Evolutionary conservation across 176 grass and related monocot genomes (phyloP), one percentile per base, ranked within the genome.

Genomic region (Puya raimondii): DNA sequence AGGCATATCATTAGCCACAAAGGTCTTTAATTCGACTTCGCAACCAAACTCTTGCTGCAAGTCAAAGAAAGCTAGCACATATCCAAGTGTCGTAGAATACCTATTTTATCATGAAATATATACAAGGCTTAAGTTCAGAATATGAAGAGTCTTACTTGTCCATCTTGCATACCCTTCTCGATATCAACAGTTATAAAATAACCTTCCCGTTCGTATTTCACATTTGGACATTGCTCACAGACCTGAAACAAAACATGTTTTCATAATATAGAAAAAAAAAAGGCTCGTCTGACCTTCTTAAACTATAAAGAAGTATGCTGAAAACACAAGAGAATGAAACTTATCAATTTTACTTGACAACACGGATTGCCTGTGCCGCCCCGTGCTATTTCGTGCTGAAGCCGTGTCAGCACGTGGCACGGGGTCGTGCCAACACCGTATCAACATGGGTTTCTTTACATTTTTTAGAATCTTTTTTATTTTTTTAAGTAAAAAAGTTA

Each of bases 161-260:
- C 94, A 84, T 99, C 94, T 84, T 99, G 80, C 94, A 99, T 91
- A 72, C 94, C 94, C 80, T 99, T 99, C 77, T 99, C 94, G 72
- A 99, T 99, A 88, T 99, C 94, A 79, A 99, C 87, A 67, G 94
- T 93, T 49, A 99, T 73, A 64, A 99, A 99, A 7, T 78, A 81
- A 75, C 94, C 94, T 82, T 99, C 94, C 68, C 90, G 82, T 70
- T 90, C 87, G 54, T 81, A 99, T 78, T 99, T 93, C 49, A 99
- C 94, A 84, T 99, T 99, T 70, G 90, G 74, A 82, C 94, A 99
- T 84, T 99, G 79, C 42, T 93, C 94, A 10, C 94, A 99, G 49
- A 99, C 94, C 94, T 99, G 66, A 61, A 64, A 48, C 71, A 49
- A 51, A 51, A 76, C 16, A 56, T 8, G 75, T 10, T 2, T 12